Base-by-base conservation (phyloP, 2,329 filamentous ascomycete genomes). In the Colletotrichum higginsianum region DNA sequence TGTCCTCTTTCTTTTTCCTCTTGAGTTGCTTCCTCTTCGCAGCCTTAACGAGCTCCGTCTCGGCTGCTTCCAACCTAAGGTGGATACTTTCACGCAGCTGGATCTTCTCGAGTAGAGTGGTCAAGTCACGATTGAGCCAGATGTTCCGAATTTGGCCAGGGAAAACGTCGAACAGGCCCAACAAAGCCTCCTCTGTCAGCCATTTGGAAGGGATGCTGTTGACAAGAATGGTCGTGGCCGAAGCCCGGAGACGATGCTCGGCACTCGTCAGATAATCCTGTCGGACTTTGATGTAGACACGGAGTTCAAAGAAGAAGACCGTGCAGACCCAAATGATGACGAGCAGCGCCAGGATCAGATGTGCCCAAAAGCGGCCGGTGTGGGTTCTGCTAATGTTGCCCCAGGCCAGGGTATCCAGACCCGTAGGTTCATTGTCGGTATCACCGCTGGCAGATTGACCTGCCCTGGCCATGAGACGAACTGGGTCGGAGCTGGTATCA, bases 211-310 rank as follows among this genome's bases (percentile, higher is more conserved):
- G 96, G 62, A 99, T 98, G 13, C 92, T 93, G 74, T 92, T 96
- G 63, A 99, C 95, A 7, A 99, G 87, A 57, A 99, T 96, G 0
- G 96, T 99, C 7, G 96, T 99, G 2, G 96, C 96, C 18, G 96
- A 98, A 21, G 96, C 96, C 56, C 94, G 91, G 21, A 99, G 88
- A 23, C 96, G 93, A 82, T 99, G 96, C 81, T 98, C 94, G 3
- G 96, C 96, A 66, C 95, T 96, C 0, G 96, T 98, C 68, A 99
- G 86, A 77, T 97, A 98, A 65, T 97, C 94, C 81, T 99, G 96
- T 74, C 96, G 93, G 61, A 99, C 89, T 76, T 97, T 95, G 81
- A 98, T 93, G 79, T 97, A 99, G 13, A 95, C 92, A 57, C 91
- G 88, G 62, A 99, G 83, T 78, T 98, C 96, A 73, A 92, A 87